Base-by-base conservation (phyloP, 2,329 filamentous ascomycete genomes). In the Colletotrichum sublineola region DNA sequence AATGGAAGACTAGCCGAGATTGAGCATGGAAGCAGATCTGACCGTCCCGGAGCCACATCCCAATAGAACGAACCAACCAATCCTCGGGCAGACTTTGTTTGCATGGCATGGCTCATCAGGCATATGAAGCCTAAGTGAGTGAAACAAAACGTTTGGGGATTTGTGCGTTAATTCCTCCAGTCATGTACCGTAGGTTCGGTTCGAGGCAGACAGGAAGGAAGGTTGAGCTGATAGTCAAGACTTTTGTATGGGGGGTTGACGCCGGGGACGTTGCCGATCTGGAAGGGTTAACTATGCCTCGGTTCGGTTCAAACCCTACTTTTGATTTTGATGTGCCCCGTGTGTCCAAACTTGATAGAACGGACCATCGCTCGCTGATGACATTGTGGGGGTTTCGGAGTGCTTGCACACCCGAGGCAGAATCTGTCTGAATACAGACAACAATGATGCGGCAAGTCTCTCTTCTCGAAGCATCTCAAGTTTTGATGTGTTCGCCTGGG, bases 1-100 rank as follows among this genome's bases (percentile, higher is more conserved):
- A 73, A 58, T 38, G 71, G 71, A 73, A 73, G 71, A 71, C 55
- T 73, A 62, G 42, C 71, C 71, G 71, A 73, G 68, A 63, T 66
- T 73, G 71, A 55, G 62, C 53, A 46, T 38, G 61, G 67, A 61
- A 72, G 66, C 66, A 72, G 66, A 72, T 70, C 66, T 72, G 60
- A 44, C 70, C 48, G 55, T 53, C 50, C 46, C 66, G 53, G 55
- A 69, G 24, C 20, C 50, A 67, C 60, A 73, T 70, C 60, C 64
- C 66, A 33, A 61, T 73, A 67, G 40, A 70, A 69, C 38, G 31
- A 56, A 61, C 66, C 66, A 62, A 50, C 61, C 70, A 73, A 73
- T 73, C 53, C 46, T 55, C 31, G 55, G 11, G 15, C 61, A 46
- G 20, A 33, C 29, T 61, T 50, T 12, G 55, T 6, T 38, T 56